phyloP scores from a whole-genome alignment of 768 basidiomycete genomes.

The Termitomyces eurrhizus region DNA sequence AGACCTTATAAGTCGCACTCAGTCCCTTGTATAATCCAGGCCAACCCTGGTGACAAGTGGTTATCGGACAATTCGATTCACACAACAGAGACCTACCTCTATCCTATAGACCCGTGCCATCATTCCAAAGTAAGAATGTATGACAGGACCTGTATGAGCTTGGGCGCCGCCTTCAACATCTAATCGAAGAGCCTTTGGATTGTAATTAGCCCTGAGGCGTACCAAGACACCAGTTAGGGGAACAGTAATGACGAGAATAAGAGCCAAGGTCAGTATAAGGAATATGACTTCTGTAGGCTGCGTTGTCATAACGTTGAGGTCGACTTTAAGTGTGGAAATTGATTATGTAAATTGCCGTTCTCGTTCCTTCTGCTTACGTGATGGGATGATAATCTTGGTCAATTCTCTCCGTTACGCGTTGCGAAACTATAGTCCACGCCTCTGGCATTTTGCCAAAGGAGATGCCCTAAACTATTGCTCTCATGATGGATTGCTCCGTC shows the following conservation, averaged over 20 bases:
- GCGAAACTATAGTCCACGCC: too few species aligned
- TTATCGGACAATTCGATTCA: not conserved
- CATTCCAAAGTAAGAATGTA: slow-evolving; percentile 76
- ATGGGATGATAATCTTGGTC: not conserved
- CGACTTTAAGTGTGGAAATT: not conserved
- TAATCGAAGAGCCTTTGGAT: slow-evolving; percentile 78
- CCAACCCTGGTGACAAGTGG: slow-evolving; percentile 42
- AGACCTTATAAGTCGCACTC: slow-evolving; percentile 30
- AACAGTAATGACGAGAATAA: slow-evolving; percentile 56
- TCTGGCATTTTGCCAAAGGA: too few species aligned
- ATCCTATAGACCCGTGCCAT: slow-evolving; percentile 62
- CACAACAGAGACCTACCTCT: slow-evolving; percentile 46
- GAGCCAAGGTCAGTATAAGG: slow-evolving; percentile 39
- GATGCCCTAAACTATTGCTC: too few species aligned
- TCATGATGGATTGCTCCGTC: too few species aligned
- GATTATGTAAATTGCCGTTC: not conserved
- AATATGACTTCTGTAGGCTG: slow-evolving; percentile 33
- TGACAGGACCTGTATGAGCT: slow-evolving; percentile 74
- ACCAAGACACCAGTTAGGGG: slow-evolving; percentile 68
- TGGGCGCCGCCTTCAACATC: slow-evolving; percentile 74
- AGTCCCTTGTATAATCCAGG: slow-evolving; percentile 79
- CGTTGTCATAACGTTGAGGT: slow-evolving; percentile 23
- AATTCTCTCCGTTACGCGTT: too few species aligned
- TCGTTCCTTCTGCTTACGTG: not conserved
- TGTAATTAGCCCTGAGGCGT: slow-evolving; percentile 80